Base-by-base conservation (phyloP, 495 filamentous ascomycete species). In the Viridothelium virens region DNA sequence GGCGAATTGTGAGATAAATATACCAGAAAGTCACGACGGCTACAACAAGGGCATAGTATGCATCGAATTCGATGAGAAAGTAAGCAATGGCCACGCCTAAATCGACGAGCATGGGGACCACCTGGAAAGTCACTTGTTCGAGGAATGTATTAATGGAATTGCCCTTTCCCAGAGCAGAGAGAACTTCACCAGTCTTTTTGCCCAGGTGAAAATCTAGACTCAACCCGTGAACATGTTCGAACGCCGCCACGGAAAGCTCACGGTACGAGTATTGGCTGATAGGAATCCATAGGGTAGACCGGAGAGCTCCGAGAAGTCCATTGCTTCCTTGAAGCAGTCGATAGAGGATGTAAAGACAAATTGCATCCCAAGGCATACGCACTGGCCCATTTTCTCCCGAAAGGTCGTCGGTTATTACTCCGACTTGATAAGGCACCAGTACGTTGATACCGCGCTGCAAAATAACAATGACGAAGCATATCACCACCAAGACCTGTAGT, bases 261-360 rank as follows among this genome's bases (percentile, higher is more conserved):
- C 91, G 89, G 75, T 97, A 98, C 7, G 93, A 95, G 75, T 97
- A 96, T 74, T 98, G 94, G 44, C 91, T 87, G 62, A 98, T 90
- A 0, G 94, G 94, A 56, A 98, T 91, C 94, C 94, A 98, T 37
- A 98, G 78, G 18, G 88, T 84, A 25, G 90, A 87, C 62, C 94
- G 85, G 7, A 89, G 65, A 16, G 91, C 93, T 12, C 91, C 91
- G 39, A 97, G 84, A 31, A 96, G 77, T 7, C 94, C 94, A 68
- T 91, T 92, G 11, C 83, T 85, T 1, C 94, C 95, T 75, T 97
- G 95, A 39, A 97, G 82, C 77, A 96, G 83, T 64, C 91, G 88
- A 73, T 86, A 92, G 38, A 87, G 63, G 65, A 96, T 90, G 70
- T 95, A 90, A 11, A 96, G 68, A 41, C 84, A 84, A 61, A 98